Percentiles rank a stretch among this genome's conserved stretches.
Evolutionary conservation across 2,329 filamentous ascomycete species (phyloP).

Genomic region (Cadophora malorum): DNA sequence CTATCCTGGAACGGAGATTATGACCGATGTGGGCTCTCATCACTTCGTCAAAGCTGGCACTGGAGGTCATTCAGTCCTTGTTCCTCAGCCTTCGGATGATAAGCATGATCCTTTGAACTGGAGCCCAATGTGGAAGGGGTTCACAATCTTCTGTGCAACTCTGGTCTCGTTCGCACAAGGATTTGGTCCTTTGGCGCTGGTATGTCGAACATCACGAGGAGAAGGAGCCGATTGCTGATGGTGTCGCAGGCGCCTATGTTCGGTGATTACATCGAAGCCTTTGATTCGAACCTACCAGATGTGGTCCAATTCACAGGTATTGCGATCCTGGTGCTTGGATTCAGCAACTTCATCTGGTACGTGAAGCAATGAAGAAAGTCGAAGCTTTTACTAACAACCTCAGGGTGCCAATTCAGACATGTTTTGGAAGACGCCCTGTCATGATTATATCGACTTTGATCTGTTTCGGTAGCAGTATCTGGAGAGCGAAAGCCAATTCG

Average conservation of each 20-base stretch:
- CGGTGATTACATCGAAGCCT: slow-evolving; percentile 60
- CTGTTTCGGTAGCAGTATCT: slow-evolving; percentile 53
- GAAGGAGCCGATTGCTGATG: not conserved
- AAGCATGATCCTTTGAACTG: slow-evolving; percentile 58
- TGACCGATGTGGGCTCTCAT: slow-evolving; percentile 61
- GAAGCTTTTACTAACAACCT: not conserved
- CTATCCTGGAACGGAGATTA: slow-evolving; percentile 48
- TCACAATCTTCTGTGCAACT: slow-evolving; percentile 44
- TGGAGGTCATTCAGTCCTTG: slow-evolving; percentile 52
- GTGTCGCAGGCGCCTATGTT: slow-evolving; percentile 58
- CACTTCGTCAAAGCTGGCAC: slow-evolving; percentile 65
- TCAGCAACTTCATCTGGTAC: slow-evolving; percentile 57
- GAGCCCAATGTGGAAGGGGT: slow-evolving; percentile 54
- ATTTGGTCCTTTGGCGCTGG: slow-evolving; percentile 51
- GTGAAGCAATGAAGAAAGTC: not conserved
- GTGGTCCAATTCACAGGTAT: slow-evolving; percentile 58
- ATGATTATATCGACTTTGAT: slow-evolving; percentile 53
- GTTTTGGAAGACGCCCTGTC: slow-evolving; percentile 55
- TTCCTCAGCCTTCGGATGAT: slow-evolving; percentile 56
- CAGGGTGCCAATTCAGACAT: slow-evolving; percentile 53
- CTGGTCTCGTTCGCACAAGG: slow-evolving; percentile 52
- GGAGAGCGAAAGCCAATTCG: slow-evolving; percentile 60
- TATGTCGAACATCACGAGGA: slow-evolving; percentile 8
- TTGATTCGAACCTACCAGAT: slow-evolving; percentile 57
- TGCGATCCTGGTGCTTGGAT: slow-evolving; percentile 54